Evolutionary conservation across 1,284 basidiomycete genomes (phyloP), one percentile per base, ranked within the genome.

Genomic region (Trichosporon sp.): DNA sequence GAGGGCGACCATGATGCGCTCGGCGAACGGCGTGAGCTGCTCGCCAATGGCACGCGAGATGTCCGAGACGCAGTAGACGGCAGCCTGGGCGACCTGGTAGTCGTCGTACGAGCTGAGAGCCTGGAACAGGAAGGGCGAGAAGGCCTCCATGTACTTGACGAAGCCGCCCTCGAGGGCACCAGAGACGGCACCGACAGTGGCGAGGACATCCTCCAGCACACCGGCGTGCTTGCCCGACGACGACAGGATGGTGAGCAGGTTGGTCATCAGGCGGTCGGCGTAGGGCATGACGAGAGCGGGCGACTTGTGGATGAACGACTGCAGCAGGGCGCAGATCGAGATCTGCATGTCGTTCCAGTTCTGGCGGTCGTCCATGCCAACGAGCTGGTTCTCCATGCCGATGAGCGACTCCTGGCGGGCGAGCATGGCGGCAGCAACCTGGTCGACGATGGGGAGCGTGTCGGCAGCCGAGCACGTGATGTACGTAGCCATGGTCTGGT

Each of bases 321-420:
- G 78, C 63, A 93, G 84, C 56, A 96, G 90, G 66, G 89, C 89
- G 81, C 94, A 97, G 74, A 98, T 86, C 81, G 95, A 96, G 81
- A 92, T 90, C 80, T 98, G 95, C 46, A 99, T 84, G 79, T 99
- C 95, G 76, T 95, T 95, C 93, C 95, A 98, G 83, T 98, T 99
- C 81, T 95, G 95, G 70, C 92, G 88, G 78, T 99, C 95, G 80
- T 99, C 95, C 49, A 89, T 85, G 59, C 95, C 96, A 54, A 99
- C 84, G 60, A 99, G 90, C 82, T 99, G 95, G 79, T 90, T 91
- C 86, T 95, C 78, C 81, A 98, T 87, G 60, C 81, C 82, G 56
- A 98, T 81, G 25, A 99, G 83, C 60, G 90, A 88, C 76, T 98
- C 94, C 86, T 96, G 95, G 49, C 95, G 87, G 57, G 87, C 84